Evolutionary conservation across 192 early-diverging fungal genomes (phyloP).

Genomic region (Chytriomyces sp.): DNA sequence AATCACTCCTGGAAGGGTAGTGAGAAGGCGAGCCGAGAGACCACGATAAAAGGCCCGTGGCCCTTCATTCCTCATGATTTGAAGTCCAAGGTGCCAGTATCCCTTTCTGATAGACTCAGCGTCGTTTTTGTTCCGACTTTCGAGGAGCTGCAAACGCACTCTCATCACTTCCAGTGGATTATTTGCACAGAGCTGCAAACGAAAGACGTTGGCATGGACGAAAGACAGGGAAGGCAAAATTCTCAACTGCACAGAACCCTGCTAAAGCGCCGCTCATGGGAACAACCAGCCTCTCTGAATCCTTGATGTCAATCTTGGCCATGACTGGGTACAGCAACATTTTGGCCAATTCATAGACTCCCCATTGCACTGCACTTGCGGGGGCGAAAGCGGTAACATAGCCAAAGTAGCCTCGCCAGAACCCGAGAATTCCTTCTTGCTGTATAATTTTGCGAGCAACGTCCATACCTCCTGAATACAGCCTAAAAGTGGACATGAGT

Average conservation of each 20-base stretch:
- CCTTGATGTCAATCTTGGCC: not conserved
- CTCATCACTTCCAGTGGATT: constrained; percentile 53
- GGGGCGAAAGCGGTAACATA: constrained; percentile 51
- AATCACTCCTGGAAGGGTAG: constrained; percentile 48
- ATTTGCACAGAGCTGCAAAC: constrained; percentile 32
- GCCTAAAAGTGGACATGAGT: constrained; percentile 1
- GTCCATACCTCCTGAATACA: constrained; percentile 38
- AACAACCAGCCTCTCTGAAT: constrained; percentile 28
- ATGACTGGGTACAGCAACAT: constrained; percentile 24
- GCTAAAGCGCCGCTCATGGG: constrained; percentile 41
- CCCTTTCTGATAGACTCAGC: constrained; percentile 38
- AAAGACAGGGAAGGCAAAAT: not conserved
- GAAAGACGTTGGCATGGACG: not conserved
- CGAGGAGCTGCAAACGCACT: constrained; percentile 46
- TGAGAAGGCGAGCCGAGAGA: constrained; percentile 36
- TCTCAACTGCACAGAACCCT: constrained; percentile 35
- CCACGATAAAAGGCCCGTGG: constrained; percentile 45
- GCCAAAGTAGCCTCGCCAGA: constrained; percentile 48
- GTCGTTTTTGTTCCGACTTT: constrained; percentile 35
- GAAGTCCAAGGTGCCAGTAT: constrained; percentile 35
- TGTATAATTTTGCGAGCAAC: constrained; percentile 34
- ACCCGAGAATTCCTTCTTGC: constrained; percentile 42
- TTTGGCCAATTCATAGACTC: constrained; percentile 50
- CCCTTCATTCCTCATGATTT: constrained; percentile 41
- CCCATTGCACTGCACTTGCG: constrained; percentile 53